Percentiles rank a stretch among this genome's conserved stretches.
Conservation (phyloP, 2,329 filamentous ascomycete species). For the Phialemonium atrogriseum region DNA sequence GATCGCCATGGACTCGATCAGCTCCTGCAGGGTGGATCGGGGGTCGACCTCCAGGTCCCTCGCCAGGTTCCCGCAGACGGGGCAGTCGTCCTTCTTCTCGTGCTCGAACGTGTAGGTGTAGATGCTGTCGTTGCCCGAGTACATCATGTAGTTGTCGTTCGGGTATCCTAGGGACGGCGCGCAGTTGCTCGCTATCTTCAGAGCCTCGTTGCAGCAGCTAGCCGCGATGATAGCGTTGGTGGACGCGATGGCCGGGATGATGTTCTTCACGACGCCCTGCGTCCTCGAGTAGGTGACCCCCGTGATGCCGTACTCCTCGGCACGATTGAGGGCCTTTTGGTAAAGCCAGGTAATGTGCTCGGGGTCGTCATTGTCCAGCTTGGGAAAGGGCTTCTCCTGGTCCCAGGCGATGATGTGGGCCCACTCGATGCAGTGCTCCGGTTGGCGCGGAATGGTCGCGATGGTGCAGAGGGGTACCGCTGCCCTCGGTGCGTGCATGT, state of each 20-base stretch:
- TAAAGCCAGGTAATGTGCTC: constrained; percentile 98
- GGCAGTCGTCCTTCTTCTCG: constrained; percentile 88
- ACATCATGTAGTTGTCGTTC: constrained; percentile 82
- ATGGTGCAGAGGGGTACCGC: constrained; percentile 94
- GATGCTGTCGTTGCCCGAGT: constrained; percentile 88
- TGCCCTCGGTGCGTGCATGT: constrained; percentile 97
- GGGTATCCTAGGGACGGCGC: constrained; percentile 68
- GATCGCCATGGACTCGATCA: constrained; percentile 75
- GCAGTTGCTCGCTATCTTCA: constrained; percentile 81
- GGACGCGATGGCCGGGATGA: constrained; percentile 95
- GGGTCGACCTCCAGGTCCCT: constrained; percentile 67
- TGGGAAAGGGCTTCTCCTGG: constrained; percentile 70
- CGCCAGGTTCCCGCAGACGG: constrained; percentile 81
- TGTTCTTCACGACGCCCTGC: constrained; percentile 97
- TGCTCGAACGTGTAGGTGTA: constrained; percentile 98
- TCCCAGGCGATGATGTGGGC: constrained; percentile 98
- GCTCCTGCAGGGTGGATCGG: constrained; percentile 66
- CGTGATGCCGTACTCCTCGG: constrained; percentile 78
- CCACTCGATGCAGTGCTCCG: constrained; percentile 98
- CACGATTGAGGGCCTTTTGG: constrained; percentile 71
- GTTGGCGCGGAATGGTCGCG: constrained; percentile 90
- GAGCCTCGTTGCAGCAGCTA: constrained; percentile 90
- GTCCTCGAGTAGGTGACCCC: constrained; percentile 95
- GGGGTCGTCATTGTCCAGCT: constrained; percentile 90
- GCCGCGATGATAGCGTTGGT: constrained; percentile 97